Evolutionary conservation across 306 rosid species (phyloP).

Genomic region (Begonia peltatifolia): DNA sequence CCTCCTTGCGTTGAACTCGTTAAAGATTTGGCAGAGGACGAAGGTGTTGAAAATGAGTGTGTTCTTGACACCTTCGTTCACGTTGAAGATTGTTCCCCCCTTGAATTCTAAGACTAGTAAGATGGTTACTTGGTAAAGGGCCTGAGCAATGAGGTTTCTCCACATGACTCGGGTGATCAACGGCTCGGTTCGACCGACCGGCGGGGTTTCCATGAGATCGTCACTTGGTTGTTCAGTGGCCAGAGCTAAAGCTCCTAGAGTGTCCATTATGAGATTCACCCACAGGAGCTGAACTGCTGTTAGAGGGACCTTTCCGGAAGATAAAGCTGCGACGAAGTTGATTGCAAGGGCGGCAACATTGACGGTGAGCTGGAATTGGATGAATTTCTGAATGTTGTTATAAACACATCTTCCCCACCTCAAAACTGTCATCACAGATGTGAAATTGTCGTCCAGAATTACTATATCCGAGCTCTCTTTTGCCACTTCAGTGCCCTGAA

Average conservation of each 20-base stretch:
- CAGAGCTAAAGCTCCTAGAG: conserved; percentile 21
- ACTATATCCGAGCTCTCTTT: conserved; percentile 19
- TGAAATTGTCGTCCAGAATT: conserved; percentile 13
- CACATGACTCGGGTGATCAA: conserved; percentile 17
- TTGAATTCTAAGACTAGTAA: conserved; percentile 11
- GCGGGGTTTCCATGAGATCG: conserved; percentile 11
- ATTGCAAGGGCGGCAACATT: conserved; percentile 12
- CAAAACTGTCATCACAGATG: conserved; percentile 8
- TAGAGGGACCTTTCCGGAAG: conserved; percentile 12
- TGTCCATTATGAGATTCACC: conserved; percentile 21
- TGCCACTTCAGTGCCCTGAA: conserved; percentile 19
- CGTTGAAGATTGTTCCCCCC: conserved; percentile 14
- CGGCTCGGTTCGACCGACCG: conserved; percentile 8
- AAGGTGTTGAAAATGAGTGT: conserved; percentile 18
- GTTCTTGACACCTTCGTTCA: conserved; percentile 10
- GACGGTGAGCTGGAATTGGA: conserved; percentile 19
- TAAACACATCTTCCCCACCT: conserved; percentile 19
- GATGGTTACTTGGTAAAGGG: conserved; percentile 13
- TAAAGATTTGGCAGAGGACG: conserved; percentile 16
- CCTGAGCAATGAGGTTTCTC: conserved; percentile 19
- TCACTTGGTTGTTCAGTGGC: conserved; percentile 12
- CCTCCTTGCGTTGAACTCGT: conserved; percentile 19
- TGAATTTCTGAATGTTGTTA: conserved; percentile 16
- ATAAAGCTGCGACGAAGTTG: conserved; percentile 12
- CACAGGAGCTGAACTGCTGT: conserved; percentile 16